Percentiles rank a stretch among this genome's conserved stretches.
Conservation (phyloP, 768 basidiomycete species). For the Boletellus emodensis region DNA sequence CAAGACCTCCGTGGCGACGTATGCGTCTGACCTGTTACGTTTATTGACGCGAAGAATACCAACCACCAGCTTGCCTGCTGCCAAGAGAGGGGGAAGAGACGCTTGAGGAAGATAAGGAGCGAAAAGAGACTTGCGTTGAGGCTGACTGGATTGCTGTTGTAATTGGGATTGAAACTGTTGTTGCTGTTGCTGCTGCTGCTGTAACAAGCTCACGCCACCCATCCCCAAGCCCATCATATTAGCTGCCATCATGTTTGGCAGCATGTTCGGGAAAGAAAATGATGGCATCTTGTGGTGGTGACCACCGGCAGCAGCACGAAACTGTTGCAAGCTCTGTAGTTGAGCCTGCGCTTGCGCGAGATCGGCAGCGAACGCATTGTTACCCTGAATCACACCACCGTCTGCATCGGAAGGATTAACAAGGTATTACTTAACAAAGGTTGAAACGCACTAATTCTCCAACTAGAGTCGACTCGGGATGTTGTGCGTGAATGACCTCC, state of each 20-base stretch:
- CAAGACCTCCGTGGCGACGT: slow-evolving; percentile 95
- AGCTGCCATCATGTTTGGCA: slow-evolving; percentile 95
- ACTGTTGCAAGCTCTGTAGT: slow-evolving; percentile 92
- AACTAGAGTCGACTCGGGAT: slow-evolving; percentile 76
- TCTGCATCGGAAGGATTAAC: slow-evolving; percentile 39
- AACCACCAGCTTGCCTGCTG: slow-evolving; percentile 95
- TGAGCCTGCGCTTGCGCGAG: slow-evolving; percentile 97
- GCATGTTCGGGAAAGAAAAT: slow-evolving; percentile 97
- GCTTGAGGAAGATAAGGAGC: slow-evolving; percentile 98
- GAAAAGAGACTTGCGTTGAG: slow-evolving; percentile 96
- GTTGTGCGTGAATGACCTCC: slow-evolving; percentile 72
- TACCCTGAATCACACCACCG: slow-evolving; percentile 67
- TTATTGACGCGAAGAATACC: slow-evolving; percentile 97
- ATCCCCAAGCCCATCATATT: slow-evolving; percentile 92
- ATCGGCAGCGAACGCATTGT: slow-evolving; percentile 68
- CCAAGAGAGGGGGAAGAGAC: slow-evolving; percentile 91
- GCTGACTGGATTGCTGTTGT: slow-evolving; percentile 87
- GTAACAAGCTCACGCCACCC: slow-evolving; percentile 78
- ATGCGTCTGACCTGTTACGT: slow-evolving; percentile 96
- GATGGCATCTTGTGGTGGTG: slow-evolving; percentile 97
- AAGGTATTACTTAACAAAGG: neutral
- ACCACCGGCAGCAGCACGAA: slow-evolving; percentile 90
- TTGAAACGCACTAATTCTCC: slow-evolving; percentile 76
- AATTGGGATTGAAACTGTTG: slow-evolving; percentile 90
- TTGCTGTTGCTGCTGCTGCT: slow-evolving; percentile 77